Evolutionary conservation across 2,329 filamentous ascomycete genomes (phyloP).

Genomic region (Pseudogymnoascus sp.): DNA sequence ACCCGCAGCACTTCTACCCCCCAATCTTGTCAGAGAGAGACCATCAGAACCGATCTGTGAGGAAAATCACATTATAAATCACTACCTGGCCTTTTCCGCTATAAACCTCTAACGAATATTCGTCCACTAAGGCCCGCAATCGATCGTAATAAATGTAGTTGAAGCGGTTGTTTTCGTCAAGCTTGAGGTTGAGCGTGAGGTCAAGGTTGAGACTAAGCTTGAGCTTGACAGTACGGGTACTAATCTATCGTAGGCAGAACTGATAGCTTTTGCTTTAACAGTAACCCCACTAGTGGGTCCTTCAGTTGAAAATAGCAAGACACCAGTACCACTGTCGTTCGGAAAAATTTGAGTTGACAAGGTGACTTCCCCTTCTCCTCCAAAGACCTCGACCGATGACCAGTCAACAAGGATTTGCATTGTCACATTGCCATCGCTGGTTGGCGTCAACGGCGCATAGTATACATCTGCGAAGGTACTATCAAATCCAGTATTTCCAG

Average conservation of each 20-base stretch:
- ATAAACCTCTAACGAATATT: background rate
- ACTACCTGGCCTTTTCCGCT: background rate
- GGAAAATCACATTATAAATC: background rate
- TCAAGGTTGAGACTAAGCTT: background rate
- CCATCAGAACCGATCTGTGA: background rate
- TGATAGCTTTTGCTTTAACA: background rate
- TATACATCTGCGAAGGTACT: background rate
- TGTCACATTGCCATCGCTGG: background rate
- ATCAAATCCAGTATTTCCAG: background rate
- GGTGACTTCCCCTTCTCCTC: slow-evolving; percentile 7
- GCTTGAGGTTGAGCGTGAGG: background rate
- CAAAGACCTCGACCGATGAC: slow-evolving; percentile 8
- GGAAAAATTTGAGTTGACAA: slow-evolving; percentile 8
- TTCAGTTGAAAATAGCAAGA: background rate
- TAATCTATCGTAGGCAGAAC: background rate
- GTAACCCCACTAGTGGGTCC: background rate
- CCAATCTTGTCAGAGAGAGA: background rate
- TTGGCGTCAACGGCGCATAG: background rate
- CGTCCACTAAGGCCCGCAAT: background rate
- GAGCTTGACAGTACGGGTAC: background rate
- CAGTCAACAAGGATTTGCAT: slow-evolving; percentile 9
- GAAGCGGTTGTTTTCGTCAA: background rate
- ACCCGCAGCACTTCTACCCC: background rate
- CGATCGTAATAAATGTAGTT: background rate
- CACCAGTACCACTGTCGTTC: background rate